These are phyloP conservation scores for Sambucus nigra DNA, from an alignment of 129 eudicot species.

Conservation along the genomic window DNA sequence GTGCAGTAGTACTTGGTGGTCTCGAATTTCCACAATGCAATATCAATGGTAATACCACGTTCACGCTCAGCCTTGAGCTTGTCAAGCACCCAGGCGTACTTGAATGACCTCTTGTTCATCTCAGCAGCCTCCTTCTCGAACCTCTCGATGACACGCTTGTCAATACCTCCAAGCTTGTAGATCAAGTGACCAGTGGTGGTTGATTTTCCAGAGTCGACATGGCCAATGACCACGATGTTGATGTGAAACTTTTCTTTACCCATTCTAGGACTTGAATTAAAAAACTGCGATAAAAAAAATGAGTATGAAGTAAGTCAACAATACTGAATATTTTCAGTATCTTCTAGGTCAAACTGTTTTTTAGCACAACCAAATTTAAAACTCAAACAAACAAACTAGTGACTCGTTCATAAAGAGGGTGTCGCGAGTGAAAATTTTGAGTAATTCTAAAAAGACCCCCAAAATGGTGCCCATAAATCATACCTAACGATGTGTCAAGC, in stretches of 20 bases:
- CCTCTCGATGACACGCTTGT: conserved; percentile 38
- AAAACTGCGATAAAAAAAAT: too few relatives aligned
- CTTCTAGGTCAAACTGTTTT: too few relatives aligned
- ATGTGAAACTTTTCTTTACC: conserved; percentile 21
- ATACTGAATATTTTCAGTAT: too few relatives aligned
- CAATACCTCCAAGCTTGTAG: conserved; percentile 42
- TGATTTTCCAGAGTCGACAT: conserved; percentile 18
- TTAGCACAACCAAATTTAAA: too few relatives aligned
- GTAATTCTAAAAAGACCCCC: too few relatives aligned
- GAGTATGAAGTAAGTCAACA: too few relatives aligned
- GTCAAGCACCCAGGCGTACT: conserved; percentile 30
- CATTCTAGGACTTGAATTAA: neutral
- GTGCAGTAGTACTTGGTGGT: conserved; percentile 32
- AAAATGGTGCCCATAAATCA: too few relatives aligned
- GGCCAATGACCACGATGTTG: conserved; percentile 21
- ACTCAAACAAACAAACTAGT: too few relatives aligned
- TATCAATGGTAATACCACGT: conserved; percentile 33
- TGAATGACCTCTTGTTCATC: conserved; percentile 30
- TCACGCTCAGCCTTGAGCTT: conserved; percentile 34
- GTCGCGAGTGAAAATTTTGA: too few relatives aligned
- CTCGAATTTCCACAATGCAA: conserved; percentile 32
- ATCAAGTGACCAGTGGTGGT: conserved; percentile 37
- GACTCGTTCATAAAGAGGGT: too few relatives aligned
- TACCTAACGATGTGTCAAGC: too few relatives aligned
- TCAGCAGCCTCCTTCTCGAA: conserved; percentile 41